These are phyloP conservation scores for Sphagnurus paluster DNA, from an alignment of 1,284 basidiomycete species.

Conservation along the genomic window DNA sequence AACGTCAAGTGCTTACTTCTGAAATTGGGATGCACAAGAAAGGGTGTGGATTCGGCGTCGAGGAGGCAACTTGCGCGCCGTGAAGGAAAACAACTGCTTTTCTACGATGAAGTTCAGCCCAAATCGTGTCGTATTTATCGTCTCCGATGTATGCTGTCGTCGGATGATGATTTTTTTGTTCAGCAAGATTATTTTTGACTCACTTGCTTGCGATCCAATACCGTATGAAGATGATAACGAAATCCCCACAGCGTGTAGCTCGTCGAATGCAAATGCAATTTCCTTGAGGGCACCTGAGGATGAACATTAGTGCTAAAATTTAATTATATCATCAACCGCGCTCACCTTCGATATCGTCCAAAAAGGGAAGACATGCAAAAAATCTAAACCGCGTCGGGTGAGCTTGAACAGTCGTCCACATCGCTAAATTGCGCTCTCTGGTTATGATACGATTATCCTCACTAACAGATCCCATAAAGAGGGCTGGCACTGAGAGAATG, in stretches of 20 bases:
- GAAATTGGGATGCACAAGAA: conserved; percentile 64
- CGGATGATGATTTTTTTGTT: neutral
- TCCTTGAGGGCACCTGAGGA: conserved; percentile 52
- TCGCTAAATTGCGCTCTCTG: conserved; percentile 47
- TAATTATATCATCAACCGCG: neutral
- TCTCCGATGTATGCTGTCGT: conserved; percentile 64
- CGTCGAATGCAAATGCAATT: conserved; percentile 57
- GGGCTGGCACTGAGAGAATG: conserved; percentile 64
- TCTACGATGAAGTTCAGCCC: conserved; percentile 62
- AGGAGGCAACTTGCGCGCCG: conserved; percentile 63
- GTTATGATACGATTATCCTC: conserved; percentile 41
- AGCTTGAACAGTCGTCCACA: conserved; percentile 44
- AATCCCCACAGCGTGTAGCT: conserved; percentile 59
- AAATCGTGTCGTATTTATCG: conserved; percentile 59
- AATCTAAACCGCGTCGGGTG: conserved; percentile 63
- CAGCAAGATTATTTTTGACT: conserved; percentile 10
- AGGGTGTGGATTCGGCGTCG: conserved; percentile 59
- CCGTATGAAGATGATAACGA: conserved; percentile 66
- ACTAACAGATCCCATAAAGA: conserved; percentile 44
- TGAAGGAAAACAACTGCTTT: conserved; percentile 66
- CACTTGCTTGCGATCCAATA: conserved; percentile 45
- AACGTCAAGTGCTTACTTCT: conserved; percentile 44
- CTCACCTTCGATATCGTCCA: conserved; percentile 59
- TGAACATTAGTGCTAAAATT: neutral
- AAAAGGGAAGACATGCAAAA: conserved; percentile 61